These are phyloP conservation scores for Pisolithus microcarpus DNA, from an alignment of 768 basidiomycete species.

Conservation along the genomic window DNA sequence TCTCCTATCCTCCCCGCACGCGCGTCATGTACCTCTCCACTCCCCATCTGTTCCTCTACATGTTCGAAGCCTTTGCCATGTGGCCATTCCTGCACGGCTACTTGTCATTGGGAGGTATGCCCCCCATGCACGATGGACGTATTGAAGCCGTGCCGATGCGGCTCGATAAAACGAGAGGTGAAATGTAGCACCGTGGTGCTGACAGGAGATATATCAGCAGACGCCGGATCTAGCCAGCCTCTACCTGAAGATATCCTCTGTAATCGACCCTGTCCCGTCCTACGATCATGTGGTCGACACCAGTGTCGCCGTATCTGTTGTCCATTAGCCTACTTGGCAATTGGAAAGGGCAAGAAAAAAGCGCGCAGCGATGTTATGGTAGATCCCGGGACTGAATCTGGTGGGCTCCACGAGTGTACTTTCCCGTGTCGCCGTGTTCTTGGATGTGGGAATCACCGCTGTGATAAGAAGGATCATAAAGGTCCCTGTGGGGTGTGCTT, in stretches of 20 bases:
- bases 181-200: conserved; percentile 35
- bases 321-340: conserved; percentile 65
- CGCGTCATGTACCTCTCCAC: conserved; percentile 57
- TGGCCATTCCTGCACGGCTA: conserved; percentile 60
- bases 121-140: conserved; percentile 69
- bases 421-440: conserved; percentile 69
- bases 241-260: conserved; percentile 69
- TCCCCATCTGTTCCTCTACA: conserved; percentile 68
- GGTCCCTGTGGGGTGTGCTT: conserved; percentile 80
- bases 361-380: conserved; percentile 33
- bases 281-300: conserved; percentile 82
- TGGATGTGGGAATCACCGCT: conserved; percentile 71
- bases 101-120: conserved; percentile 76
- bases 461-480: conserved; percentile 74
- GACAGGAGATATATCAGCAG: conserved; percentile 15
- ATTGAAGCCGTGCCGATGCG: conserved; percentile 82
- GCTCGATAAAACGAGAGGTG: conserved; percentile 47
- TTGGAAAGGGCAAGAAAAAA: conserved; percentile 51
- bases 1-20: conserved; percentile 34
- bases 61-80: conserved; percentile 70
- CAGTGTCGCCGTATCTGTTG: conserved; percentile 84
- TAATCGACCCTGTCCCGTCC: conserved; percentile 67
- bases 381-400: conserved; percentile 43
- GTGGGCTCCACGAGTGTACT: conserved; percentile 80
- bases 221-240: conserved; percentile 26